Evolutionary conservation across 192 early-diverging fungal genomes (phyloP).

Genomic region (Gamsiella multidivaricata): DNA sequence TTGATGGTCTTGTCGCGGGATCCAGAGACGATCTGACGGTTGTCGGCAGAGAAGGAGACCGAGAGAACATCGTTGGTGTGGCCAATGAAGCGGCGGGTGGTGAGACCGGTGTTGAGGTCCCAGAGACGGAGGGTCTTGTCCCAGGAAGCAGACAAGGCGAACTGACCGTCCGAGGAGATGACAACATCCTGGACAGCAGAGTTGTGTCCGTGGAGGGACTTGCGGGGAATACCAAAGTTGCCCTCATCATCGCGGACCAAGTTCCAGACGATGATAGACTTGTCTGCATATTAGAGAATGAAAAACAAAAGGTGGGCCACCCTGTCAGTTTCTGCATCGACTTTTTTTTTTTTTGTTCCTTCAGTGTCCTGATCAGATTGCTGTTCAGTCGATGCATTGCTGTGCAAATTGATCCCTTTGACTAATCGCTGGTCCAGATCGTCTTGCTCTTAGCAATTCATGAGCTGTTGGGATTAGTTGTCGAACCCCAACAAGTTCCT

Average conservation of each 20-base stretch:
- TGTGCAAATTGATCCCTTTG: too few species aligned
- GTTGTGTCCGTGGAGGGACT: slow-evolving; percentile 97
- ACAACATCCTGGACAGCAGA: slow-evolving; percentile 99
- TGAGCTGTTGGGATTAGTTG: too few species aligned
- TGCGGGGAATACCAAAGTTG: slow-evolving; percentile 91
- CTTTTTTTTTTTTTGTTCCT: slow-evolving; percentile 1
- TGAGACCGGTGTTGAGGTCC: slow-evolving; percentile 92
- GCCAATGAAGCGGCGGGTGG: slow-evolving; percentile 96
- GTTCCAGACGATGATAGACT: slow-evolving; percentile 98
- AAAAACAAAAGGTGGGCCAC: background rate
- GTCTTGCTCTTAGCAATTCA: too few species aligned
- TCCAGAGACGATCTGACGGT: slow-evolving; percentile 99
- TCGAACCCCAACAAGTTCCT: too few species aligned
- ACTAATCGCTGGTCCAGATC: too few species aligned
- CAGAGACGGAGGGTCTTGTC: slow-evolving; percentile 99
- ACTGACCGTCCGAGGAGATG: slow-evolving; percentile 99
- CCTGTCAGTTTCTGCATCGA: background rate
- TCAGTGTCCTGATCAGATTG: background rate
- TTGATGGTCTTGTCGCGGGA: slow-evolving; percentile 99
- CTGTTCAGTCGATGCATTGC: too few species aligned
- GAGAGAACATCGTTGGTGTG: slow-evolving; percentile 98
- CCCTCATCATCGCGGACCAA: slow-evolving; percentile 89
- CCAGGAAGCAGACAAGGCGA: slow-evolving; percentile 98
- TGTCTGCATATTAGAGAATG: slow-evolving; percentile 69
- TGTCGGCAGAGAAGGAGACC: slow-evolving; percentile 99